These are phyloP conservation scores for Phallus indusiatus DNA, from an alignment of 768 basidiomycete species.

Conservation along the genomic window DNA sequence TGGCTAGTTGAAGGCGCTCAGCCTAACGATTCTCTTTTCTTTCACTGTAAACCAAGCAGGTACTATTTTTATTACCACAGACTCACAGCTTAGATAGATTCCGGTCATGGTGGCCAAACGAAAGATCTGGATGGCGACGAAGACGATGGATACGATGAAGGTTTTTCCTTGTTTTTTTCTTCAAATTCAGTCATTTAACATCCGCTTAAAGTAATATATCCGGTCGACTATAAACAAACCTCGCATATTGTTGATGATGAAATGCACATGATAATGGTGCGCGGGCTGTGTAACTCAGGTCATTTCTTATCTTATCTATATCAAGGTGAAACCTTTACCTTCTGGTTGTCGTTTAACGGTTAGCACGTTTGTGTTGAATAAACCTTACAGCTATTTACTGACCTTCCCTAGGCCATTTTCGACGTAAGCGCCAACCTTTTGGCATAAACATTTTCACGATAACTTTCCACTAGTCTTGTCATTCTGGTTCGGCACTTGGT, in stretches of 20 bases:
- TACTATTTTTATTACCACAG: neutral
- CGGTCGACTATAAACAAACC: conserved; percentile 58
- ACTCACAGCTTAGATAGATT: conserved; percentile 40
- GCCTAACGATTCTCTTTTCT: conserved; percentile 81
- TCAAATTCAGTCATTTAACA: neutral
- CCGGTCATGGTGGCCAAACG: conserved; percentile 90
- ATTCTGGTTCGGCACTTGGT: conserved; percentile 67
- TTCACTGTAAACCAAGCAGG: conserved; percentile 57
- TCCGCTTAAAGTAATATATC: conserved; percentile 63
- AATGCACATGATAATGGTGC: conserved; percentile 74
- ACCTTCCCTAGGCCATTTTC: conserved; percentile 40
- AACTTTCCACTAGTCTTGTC: conserved; percentile 50
- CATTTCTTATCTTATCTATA: neutral
- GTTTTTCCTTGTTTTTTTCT: conserved; percentile 20
- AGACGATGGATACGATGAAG: conserved; percentile 77
- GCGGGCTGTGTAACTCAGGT: neutral
- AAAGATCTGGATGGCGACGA: conserved; percentile 79
- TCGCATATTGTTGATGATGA: conserved; percentile 84
- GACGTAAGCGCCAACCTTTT: conserved; percentile 40
- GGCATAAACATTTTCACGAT: neutral
- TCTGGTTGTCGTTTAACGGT: conserved; percentile 80
- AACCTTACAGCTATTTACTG: neutral
- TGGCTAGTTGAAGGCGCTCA: conserved; percentile 82
- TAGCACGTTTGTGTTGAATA: neutral
- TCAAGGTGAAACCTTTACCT: conserved; percentile 54